Evolutionary conservation across 306 rosid genomes (phyloP), one percentile per base, ranked within the genome.

Genomic region (Corylus heterophylla): DNA sequence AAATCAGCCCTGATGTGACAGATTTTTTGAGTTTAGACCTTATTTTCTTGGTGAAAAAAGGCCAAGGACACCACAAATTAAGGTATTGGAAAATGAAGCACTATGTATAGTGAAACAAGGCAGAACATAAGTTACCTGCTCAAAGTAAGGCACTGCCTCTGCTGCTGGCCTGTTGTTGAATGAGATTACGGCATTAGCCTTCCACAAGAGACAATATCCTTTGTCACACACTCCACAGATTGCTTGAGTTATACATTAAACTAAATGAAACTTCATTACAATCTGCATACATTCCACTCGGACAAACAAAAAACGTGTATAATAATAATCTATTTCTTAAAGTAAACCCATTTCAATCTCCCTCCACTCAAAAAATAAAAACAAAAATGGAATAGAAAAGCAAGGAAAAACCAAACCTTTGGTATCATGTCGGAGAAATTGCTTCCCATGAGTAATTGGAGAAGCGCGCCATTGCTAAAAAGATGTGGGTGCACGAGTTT

Each of bases 91-190:
- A 73, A 72, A 76, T 48, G 22, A 64, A 55, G 59, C 54, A 27
- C 42, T 3, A 25, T 7, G 74, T 42, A 68, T 52, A 50, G 73
- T 54, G 50, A 62, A 78, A 14, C 77, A 71, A 74, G 55, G 42
- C 18, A 25, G 63, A 48, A 45, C 8, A 71, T 39, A 44, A 63
- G n/a, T 80, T 80, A 95, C 98, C 98, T 89, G 99, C 90, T 90
- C 99, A 85, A 95, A 93, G 94, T 90, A 91, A 64, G 99, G 99
- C 75, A 95, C 98, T 18, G 99, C 99, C 86, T 93, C 96, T 7
- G 98, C 89, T 47, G 97, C 99, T 39, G 99, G 94, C 87, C 87
- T 90, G 86, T 93, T 95, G 91, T 91, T 95, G 93, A 86, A 95
- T 7, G 99, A 85, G 76, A 95, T 91, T 79, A 91, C 80, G 55